Evolutionary conservation across 495 filamentous ascomycete genomes (phyloP).

Genomic region (Penicillium argentinense): DNA sequence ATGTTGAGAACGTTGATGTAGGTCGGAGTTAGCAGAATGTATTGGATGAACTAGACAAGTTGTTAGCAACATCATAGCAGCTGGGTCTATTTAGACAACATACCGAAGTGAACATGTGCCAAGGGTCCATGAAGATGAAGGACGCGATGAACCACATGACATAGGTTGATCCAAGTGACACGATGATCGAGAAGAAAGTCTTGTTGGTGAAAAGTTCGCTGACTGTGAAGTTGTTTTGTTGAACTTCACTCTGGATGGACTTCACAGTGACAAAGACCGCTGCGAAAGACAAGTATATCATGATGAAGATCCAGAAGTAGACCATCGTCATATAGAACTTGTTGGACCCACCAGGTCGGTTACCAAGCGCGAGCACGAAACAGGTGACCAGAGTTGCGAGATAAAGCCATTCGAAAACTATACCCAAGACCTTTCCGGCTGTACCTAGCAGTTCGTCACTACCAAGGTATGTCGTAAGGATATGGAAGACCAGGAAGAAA

Average conservation of each 20-base stretch:
- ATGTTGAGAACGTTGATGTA: constrained; percentile 98
- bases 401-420: constrained; percentile 96
- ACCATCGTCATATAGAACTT: constrained; percentile 96
- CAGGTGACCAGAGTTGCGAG: constrained; percentile 88
- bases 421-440: constrained; percentile 73
- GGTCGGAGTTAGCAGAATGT: constrained; percentile 89
- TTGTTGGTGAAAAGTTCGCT: constrained; percentile 77
- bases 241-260: constrained; percentile 70
- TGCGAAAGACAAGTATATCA: constrained; percentile 93
- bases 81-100: constrained; percentile 14
- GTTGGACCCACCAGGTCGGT: constrained; percentile 91
- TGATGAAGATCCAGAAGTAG: constrained; percentile 93
- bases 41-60: constrained; percentile 75
- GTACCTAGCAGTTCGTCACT: constrained; percentile 64
- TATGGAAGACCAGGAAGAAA: constrained; percentile 99
- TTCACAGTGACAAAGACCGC: constrained; percentile 92
- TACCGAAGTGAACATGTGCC: constrained; percentile 94
- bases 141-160: constrained; percentile 90
- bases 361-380: constrained; percentile 93
- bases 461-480: constrained; percentile 84
- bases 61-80: constrained; percentile 11
- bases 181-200: constrained; percentile 89
- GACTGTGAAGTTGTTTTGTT: constrained; percentile 57
- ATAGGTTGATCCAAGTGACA: constrained; percentile 90
- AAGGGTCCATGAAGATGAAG: constrained; percentile 95